phyloP scores from a whole-genome alignment of 306 rosid species.

The Hippophae gyantsensis region DNA sequence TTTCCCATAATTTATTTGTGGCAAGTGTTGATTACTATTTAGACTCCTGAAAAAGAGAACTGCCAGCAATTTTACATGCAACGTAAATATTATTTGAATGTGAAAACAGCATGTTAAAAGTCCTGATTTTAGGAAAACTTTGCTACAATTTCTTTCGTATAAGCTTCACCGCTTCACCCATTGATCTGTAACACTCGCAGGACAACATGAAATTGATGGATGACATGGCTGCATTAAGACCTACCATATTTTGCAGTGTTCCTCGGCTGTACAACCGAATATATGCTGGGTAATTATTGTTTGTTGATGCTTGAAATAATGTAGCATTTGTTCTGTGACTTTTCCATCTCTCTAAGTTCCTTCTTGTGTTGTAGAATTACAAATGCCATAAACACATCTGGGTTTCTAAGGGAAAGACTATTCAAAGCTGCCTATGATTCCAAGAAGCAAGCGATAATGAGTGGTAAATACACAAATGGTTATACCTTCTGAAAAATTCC shows the following conservation, averaged over 20 bases:
- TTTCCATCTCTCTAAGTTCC: constrained; percentile 11
- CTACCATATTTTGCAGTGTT: constrained; percentile 83
- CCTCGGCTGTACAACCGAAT: constrained; percentile 85
- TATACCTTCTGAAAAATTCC: neutral
- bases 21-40: neutral
- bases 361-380: constrained; percentile 38
- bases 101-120: neutral
- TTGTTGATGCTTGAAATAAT: neutral
- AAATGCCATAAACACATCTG: constrained; percentile 65
- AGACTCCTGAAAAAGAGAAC: neutral
- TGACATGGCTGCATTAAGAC: constrained; percentile 63
- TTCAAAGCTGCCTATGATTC: constrained; percentile 80
- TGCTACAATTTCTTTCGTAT: constrained; percentile 9
- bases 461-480: constrained; percentile 31
- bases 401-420: constrained; percentile 63
- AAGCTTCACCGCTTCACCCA: constrained; percentile 21
- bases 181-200: constrained; percentile 33
- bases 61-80: neutral
- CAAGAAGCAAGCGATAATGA: constrained; percentile 65
- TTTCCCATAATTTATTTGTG: too few species aligned
- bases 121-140: neutral
- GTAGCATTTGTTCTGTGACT: constrained; percentile 8
- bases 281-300: constrained; percentile 62
- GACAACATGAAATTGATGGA: constrained; percentile 80
- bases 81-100: neutral